Percentiles rank a stretch among this genome's conserved stretches.
These are phyloP conservation scores for Diddensiella caesifluorescens DNA, from an alignment of 805 yeast species.

Conservation along the genomic window DNA sequence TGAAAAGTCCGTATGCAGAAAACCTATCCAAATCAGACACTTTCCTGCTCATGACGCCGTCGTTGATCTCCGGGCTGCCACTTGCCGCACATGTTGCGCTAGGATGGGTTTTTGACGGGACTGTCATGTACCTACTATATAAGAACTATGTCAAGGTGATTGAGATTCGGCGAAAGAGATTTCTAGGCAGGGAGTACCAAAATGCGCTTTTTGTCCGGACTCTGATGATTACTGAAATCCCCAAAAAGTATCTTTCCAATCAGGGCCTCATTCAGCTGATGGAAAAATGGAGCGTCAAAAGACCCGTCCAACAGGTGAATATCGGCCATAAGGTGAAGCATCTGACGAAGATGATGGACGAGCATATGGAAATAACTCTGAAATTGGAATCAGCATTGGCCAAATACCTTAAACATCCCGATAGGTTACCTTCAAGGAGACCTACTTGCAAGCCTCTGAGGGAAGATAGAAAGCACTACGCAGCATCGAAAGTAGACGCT, in stretches of 20 bases:
- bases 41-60: slow-evolving; percentile 33
- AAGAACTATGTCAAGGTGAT: slow-evolving; percentile 26
- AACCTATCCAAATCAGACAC: slow-evolving; percentile 29
- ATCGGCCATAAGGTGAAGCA: slow-evolving; percentile 29
- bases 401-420: slow-evolving; percentile 26
- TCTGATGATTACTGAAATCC: slow-evolving; percentile 30
- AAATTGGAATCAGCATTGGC: slow-evolving; percentile 28
- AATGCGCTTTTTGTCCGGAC: slow-evolving; percentile 28
- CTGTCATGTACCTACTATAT: slow-evolving; percentile 29
- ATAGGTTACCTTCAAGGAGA: slow-evolving; percentile 22
- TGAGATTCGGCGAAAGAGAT: slow-evolving; percentile 23
- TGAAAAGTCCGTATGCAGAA: slow-evolving; percentile 21
- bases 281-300: slow-evolving; percentile 4
- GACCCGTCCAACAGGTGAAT: slow-evolving; percentile 22
- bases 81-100: slow-evolving; percentile 34
- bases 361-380: slow-evolving; percentile 24
- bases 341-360: slow-evolving; percentile 24
- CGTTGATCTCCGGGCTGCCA: slow-evolving; percentile 29
- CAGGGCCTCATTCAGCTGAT: slow-evolving; percentile 24
- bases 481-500: slow-evolving; percentile 24
- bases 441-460: slow-evolving; percentile 21
- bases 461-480: slow-evolving; percentile 14
- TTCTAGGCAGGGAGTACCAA: slow-evolving; percentile 23
- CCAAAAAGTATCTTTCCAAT: slow-evolving; percentile 23
- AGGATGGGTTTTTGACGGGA: slow-evolving; percentile 29